These are phyloP conservation scores for Phaeotremella skinneri DNA, from an alignment of 768 basidiomycete species.

Conservation along the genomic window DNA sequence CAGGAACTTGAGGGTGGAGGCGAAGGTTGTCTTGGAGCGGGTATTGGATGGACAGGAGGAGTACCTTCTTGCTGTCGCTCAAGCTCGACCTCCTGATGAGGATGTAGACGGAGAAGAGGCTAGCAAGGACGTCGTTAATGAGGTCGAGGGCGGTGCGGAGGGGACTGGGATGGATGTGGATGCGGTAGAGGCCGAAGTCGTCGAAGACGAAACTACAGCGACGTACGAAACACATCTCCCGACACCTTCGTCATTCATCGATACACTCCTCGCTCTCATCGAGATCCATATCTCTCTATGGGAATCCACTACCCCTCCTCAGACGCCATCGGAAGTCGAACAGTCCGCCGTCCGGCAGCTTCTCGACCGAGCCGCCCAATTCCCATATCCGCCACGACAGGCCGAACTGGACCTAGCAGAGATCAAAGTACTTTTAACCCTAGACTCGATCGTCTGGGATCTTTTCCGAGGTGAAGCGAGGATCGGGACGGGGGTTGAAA, in stretches of 20 bases:
- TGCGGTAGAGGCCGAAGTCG: constrained; percentile 11
- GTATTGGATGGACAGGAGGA: constrained; percentile 44
- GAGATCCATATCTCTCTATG: constrained; percentile 34
- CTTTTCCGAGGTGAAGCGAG: constrained; percentile 31
- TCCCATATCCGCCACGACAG: constrained; percentile 30
- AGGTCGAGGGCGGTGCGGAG: constrained; percentile 11
- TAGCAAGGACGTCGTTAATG: constrained; percentile 18
- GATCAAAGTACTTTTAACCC: constrained; percentile 37
- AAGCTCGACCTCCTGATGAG: constrained; percentile 2
- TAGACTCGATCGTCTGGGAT: constrained; percentile 44
- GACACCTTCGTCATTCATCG: constrained; percentile 38
- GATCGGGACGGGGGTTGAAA: constrained; percentile 27
- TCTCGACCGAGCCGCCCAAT: constrained; percentile 26
- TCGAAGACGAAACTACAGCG: constrained; percentile 11
- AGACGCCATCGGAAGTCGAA: constrained; percentile 26
- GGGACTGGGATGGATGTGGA: constrained; percentile 18
- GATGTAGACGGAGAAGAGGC: constrained; percentile 1
- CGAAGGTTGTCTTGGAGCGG: constrained; percentile 29
- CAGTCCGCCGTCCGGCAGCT: constrained; percentile 31
- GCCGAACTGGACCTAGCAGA: constrained; percentile 44
- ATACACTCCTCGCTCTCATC: constrained; percentile 34
- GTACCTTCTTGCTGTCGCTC: constrained; percentile 21
- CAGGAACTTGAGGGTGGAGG: constrained; percentile 33
- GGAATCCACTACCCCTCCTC: constrained; percentile 26
- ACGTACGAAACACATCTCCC: constrained; percentile 44